These are phyloP conservation scores for Oryza punctata DNA, from an alignment of 176 grass and related monocot genomes.

Conservation along the genomic window DNA sequence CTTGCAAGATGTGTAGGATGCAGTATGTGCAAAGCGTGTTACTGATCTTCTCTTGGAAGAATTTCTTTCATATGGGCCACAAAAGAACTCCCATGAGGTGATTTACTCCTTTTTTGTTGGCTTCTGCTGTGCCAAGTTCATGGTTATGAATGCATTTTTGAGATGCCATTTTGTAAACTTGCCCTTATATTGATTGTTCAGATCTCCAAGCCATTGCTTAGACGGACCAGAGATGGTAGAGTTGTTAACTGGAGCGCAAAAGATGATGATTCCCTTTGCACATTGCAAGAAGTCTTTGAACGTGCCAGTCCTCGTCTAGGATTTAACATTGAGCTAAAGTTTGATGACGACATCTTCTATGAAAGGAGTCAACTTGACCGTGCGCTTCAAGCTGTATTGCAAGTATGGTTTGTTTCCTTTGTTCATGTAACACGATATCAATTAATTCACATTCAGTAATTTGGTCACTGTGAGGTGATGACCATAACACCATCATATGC, in stretches of 20 bases:
- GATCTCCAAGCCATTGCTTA: constrained; percentile 69
- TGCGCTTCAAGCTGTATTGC: constrained; percentile 57
- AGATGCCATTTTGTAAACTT: background rate
- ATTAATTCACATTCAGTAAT: constrained; percentile 8
- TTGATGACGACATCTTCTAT: constrained; percentile 72
- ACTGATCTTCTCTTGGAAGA: constrained; percentile 76
- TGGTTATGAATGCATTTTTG: background rate
- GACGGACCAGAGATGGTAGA: constrained; percentile 69
- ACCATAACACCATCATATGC: background rate
- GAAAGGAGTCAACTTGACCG: constrained; percentile 48
- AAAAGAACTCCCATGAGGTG: constrained; percentile 65
- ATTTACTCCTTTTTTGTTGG: background rate
- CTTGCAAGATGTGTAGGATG: constrained; percentile 46
- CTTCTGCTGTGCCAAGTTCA: background rate
- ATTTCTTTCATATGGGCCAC: constrained; percentile 79
- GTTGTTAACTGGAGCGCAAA: constrained; percentile 64
- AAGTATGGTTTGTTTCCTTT: constrained; percentile 41
- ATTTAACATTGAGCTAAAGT: constrained; percentile 95
- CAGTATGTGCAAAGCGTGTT: constrained; percentile 54
- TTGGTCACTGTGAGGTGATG: constrained; percentile 8
- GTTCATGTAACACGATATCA: background rate
- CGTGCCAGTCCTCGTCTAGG: constrained; percentile 61
- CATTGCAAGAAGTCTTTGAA: constrained; percentile 79
- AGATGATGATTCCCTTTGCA: constrained; percentile 74
- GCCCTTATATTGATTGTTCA: constrained; percentile 33